Evolutionary conservation across 768 basidiomycete genomes (phyloP).

Genomic region (Macrolepiota fuliginosa): DNA sequence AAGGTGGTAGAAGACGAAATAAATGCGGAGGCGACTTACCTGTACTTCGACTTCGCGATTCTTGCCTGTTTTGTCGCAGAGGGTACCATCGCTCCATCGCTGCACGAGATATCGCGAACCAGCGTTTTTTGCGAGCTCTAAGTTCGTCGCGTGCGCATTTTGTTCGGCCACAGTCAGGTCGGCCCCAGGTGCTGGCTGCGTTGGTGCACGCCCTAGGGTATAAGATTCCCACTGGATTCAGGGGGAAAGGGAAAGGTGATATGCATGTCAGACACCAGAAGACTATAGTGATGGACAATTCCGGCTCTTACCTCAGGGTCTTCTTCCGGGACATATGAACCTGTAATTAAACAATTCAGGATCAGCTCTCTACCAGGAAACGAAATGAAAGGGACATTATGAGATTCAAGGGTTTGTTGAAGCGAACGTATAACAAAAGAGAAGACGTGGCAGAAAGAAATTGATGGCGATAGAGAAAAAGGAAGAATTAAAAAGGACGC

Average conservation of each 20-base stretch:
- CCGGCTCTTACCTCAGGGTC: conserved; percentile 63
- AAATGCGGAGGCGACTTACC: conserved; percentile 41
- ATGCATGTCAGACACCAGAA: conserved; percentile 16
- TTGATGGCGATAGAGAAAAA: conserved; percentile 19
- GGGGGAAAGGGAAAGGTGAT: conserved; percentile 5
- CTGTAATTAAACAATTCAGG: conserved; percentile 35
- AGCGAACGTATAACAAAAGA: conserved; percentile 10
- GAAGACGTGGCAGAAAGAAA: conserved; percentile 18
- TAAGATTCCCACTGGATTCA: conserved; percentile 67
- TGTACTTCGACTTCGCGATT: conserved; percentile 93
- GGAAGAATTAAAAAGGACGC: conserved; percentile 16
- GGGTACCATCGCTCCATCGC: conserved; percentile 86
- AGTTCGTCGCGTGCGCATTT: conserved; percentile 60
- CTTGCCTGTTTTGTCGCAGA: conserved; percentile 90
- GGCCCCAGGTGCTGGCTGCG: conserved; percentile 54
- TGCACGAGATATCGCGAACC: conserved; percentile 92
- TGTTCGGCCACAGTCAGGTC: conserved; percentile 68
- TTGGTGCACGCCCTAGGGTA: conserved; percentile 70
- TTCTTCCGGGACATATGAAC: conserved; percentile 76
- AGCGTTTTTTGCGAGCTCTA: conserved; percentile 73
- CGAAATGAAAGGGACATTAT: conserved; percentile 18
- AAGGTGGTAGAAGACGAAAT: conserved; percentile 15
- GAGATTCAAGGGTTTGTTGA: conserved; percentile 2
- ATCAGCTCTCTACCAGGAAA: conserved; percentile 9
- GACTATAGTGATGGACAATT: conserved; percentile 25